Conservation (phyloP, 2,329 filamentous ascomycete genomes). For the Exophiala spinifera region DNA sequence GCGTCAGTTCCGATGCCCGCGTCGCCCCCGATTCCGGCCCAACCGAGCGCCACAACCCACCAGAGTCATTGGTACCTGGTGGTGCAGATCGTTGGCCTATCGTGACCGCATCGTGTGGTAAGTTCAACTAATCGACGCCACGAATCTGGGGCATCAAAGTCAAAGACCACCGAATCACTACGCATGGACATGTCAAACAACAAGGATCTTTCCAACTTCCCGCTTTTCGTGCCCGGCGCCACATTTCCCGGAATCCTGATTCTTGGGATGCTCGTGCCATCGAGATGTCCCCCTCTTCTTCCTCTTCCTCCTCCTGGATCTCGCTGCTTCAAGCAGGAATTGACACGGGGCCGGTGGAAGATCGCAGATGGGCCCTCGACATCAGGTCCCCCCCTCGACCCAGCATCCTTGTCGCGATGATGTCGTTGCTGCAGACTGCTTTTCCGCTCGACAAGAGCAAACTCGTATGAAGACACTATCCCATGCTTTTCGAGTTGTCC, state of each 20-base stretch:
- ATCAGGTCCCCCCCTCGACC: constrained; percentile 1
- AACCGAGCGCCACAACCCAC: not conserved
- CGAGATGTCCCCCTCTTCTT: constrained; percentile 4
- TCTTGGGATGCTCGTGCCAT: constrained; percentile 2
- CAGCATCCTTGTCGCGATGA: constrained; percentile 13
- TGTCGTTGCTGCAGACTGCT: constrained; percentile 18
- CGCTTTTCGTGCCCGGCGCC: not conserved
- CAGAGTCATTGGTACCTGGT: too few species aligned
- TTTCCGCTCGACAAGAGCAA: constrained; percentile 8
- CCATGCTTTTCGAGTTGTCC: not conserved
- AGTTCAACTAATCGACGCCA: too few species aligned
- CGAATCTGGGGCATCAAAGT: not conserved
- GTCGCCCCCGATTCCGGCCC: not conserved
- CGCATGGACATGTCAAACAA: not conserved
- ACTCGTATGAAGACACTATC: too few species aligned
- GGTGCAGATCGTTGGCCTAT: too few species aligned
- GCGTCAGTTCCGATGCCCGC: too few species aligned
- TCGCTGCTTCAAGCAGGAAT: constrained; percentile 14
- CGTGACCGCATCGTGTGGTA: too few species aligned
- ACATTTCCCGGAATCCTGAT: constrained; percentile 12
- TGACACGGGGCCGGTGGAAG: not conserved
- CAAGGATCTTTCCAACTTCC: constrained; percentile 25
- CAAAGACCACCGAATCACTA: not conserved
- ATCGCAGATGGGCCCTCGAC: not conserved
- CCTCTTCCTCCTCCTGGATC: not conserved